These are phyloP conservation scores for Vararia minispora DNA, from an alignment of 768 basidiomycete species.

Conservation along the genomic window DNA sequence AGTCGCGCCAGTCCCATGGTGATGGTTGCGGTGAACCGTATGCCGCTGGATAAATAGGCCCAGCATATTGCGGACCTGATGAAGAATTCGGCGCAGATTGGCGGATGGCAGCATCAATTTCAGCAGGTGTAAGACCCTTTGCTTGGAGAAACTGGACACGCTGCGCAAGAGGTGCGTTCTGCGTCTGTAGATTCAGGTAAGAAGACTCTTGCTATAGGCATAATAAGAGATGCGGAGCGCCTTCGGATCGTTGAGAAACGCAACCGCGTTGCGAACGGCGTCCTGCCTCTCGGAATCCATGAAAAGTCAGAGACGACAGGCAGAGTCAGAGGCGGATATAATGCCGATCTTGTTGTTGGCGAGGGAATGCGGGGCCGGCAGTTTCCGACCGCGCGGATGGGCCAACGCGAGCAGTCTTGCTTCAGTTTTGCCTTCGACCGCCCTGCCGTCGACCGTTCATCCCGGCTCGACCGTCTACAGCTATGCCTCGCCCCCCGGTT, in stretches of 20 bases:
- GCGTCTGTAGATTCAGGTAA: conserved; percentile 36
- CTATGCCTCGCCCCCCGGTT: conserved; percentile 11
- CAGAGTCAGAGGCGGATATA: neutral
- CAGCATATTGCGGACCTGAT: conserved; percentile 21
- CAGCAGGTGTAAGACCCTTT: conserved; percentile 73
- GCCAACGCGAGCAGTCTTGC: too few species aligned
- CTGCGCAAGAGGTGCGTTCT: conserved; percentile 69
- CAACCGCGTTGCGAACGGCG: conserved; percentile 69
- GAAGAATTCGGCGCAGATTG: conserved; percentile 23
- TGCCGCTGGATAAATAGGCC: conserved; percentile 34
- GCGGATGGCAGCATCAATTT: conserved; percentile 79
- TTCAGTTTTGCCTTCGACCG: too few species aligned
- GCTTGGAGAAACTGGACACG: conserved; percentile 91
- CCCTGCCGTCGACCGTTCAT: too few species aligned
- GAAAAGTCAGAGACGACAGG: neutral
- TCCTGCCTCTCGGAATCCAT: conserved; percentile 58
- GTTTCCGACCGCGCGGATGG: too few species aligned
- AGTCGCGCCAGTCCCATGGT: conserved; percentile 92
- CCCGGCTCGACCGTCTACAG: too few species aligned
- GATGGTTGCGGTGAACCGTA: conserved; percentile 34
- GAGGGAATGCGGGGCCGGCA: too few species aligned
- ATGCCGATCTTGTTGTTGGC: too few species aligned
- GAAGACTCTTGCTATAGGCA: neutral
- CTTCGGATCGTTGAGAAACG: conserved; percentile 79
- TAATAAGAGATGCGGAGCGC: conserved; percentile 25